Percentiles rank a stretch among this genome's conserved stretches.
These are phyloP conservation scores for Pelargonium cotyledonis DNA, from an alignment of 441 rosid species.

Conservation along the genomic window DNA sequence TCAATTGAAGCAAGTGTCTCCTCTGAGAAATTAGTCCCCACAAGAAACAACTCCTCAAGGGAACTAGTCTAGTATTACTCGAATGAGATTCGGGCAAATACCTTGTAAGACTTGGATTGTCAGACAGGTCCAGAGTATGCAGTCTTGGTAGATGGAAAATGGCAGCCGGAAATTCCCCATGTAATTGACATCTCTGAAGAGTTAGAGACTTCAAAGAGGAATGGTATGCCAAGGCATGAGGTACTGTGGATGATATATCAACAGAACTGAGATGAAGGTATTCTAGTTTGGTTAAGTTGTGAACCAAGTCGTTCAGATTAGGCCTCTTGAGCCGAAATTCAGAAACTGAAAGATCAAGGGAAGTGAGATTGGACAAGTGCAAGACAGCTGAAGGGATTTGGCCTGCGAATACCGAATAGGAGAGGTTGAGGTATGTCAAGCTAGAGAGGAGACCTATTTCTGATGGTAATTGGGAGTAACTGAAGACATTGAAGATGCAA, in stretches of 20 bases:
- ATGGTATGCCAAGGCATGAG: constrained; percentile 3
- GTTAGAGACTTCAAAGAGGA: constrained; percentile 13
- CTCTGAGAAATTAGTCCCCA: neutral
- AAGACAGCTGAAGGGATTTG: neutral
- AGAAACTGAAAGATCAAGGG: constrained; percentile 10
- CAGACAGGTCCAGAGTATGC: neutral
- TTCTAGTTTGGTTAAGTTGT: constrained; percentile 7
- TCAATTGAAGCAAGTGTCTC: constrained; percentile 12
- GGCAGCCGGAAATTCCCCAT: constrained; percentile 9
- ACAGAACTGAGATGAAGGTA: constrained; percentile 1
- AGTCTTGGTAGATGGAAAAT: constrained; percentile 19
- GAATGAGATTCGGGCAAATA: constrained; percentile 4
- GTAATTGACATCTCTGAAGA: neutral
- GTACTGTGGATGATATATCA: constrained; percentile 13
- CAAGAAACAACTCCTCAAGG: constrained; percentile 2
- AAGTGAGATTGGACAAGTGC: neutral
- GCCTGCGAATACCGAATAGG: neutral
- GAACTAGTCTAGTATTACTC: neutral
- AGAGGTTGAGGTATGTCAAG: constrained; percentile 7
- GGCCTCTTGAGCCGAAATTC: neutral
- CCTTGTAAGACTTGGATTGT: neutral
- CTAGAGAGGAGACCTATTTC: neutral
- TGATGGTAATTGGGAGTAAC: neutral
- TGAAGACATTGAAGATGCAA: constrained; percentile 2
- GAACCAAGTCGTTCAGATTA: constrained; percentile 1